These are phyloP conservation scores for Rhodosporidiobolus sp. DNA, from an alignment of 768 basidiomycete genomes.

Conservation along the genomic window DNA sequence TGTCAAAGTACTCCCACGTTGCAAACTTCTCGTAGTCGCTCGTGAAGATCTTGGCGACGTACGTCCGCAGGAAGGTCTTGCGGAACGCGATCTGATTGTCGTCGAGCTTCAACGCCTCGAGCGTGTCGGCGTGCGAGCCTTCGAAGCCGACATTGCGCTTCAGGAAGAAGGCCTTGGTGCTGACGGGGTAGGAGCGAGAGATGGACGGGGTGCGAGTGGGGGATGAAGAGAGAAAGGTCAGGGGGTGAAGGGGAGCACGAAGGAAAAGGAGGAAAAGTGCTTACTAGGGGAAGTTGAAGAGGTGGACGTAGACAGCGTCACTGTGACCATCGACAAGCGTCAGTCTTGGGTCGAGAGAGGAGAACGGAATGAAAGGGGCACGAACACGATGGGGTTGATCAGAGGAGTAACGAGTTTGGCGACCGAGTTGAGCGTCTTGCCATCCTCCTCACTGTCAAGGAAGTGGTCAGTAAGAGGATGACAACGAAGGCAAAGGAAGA, in stretches of 20 bases:
- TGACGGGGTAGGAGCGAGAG: background rate
- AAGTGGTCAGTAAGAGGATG: background rate
- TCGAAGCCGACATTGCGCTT: constrained; percentile 17
- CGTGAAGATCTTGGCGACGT: constrained; percentile 10
- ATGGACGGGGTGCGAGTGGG: background rate
- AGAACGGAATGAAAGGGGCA: background rate
- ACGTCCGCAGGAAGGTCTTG: constrained; percentile 13
- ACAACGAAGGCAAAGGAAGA: background rate
- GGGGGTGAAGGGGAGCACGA: background rate
- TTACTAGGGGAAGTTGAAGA: constrained; percentile 2
- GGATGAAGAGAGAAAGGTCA: background rate
- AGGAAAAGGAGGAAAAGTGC: no score
- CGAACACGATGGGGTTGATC: constrained; percentile 9
- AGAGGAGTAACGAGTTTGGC: background rate
- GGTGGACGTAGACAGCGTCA: constrained; percentile 25
- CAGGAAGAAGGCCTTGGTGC: constrained; percentile 3
- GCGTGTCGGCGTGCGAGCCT: constrained; percentile 4
- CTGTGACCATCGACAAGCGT: background rate
- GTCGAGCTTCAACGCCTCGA: constrained; percentile 9
- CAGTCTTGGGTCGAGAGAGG: background rate
- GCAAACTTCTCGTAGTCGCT: background rate
- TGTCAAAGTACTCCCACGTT: constrained; percentile 15
- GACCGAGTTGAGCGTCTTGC: constrained; percentile 2
- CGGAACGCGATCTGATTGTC: constrained; percentile 17
- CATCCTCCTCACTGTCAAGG: background rate